These are phyloP conservation scores for Casuarina glauca DNA, from an alignment of 306 rosid genomes.

Conservation along the genomic window DNA sequence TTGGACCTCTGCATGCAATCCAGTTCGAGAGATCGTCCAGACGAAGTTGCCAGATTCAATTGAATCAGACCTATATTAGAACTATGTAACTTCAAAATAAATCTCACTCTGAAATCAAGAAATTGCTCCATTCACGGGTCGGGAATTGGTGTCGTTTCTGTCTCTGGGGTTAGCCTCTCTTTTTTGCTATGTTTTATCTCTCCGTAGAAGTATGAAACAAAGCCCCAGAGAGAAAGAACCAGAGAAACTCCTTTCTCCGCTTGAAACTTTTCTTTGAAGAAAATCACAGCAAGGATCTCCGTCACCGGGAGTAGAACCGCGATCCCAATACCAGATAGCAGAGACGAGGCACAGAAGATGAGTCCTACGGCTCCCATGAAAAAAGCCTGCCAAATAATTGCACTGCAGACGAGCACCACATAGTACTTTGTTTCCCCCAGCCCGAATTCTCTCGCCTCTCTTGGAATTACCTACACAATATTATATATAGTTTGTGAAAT, in stretches of 20 bases:
- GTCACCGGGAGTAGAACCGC: conserved; percentile 59
- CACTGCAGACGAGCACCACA: conserved; percentile 46
- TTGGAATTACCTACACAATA: conserved; percentile 50
- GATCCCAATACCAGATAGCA: conserved; percentile 59
- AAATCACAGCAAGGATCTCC: conserved; percentile 59
- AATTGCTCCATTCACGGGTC: conserved; percentile 8
- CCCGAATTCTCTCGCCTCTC: conserved; percentile 62
- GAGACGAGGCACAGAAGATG: conserved; percentile 66
- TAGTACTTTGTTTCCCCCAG: conserved; percentile 63
- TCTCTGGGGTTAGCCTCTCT: background rate
- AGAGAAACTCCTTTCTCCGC: conserved; percentile 63
- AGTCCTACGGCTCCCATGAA: conserved; percentile 79
- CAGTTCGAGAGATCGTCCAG: background rate
- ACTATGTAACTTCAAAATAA: background rate
- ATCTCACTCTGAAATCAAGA: background rate
- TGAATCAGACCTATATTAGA: too few relatives aligned
- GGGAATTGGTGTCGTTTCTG: conserved; percentile 16
- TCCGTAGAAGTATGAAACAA: conserved; percentile 70
- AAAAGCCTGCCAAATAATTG: conserved; percentile 68
- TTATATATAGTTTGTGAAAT: background rate
- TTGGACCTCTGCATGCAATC: too few relatives aligned
- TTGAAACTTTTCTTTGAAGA: conserved; percentile 59
- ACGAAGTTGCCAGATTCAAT: background rate
- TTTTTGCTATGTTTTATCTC: conserved; percentile 47
- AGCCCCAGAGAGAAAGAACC: conserved; percentile 67